phyloP scores from a whole-genome alignment of 768 basidiomycete genomes.

The Termitomyces sp. region DNA sequence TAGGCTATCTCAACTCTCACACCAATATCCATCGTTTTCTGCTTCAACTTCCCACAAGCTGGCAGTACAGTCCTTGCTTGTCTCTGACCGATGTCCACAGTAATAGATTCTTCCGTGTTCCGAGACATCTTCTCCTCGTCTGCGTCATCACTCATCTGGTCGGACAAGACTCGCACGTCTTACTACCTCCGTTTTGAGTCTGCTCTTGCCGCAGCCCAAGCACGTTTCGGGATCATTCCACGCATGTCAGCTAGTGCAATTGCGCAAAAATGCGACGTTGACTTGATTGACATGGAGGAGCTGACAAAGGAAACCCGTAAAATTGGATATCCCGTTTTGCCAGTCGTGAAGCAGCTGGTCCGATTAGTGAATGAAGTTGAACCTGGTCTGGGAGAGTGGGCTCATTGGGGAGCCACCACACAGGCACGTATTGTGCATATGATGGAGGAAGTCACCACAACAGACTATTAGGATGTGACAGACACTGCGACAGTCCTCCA shows the following conservation, averaged over 20 bases:
- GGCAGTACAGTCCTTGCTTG: neutral
- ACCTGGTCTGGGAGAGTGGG: conserved; percentile 37
- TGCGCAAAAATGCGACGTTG: conserved; percentile 25
- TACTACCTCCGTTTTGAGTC: conserved; percentile 29
- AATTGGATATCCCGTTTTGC: conserved; percentile 41
- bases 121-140: conserved; percentile 34
- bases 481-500: conserved; percentile 41
- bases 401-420: conserved; percentile 43
- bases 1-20: neutral
- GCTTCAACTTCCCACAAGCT: neutral
- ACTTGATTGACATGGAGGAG: conserved; percentile 31
- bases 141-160: conserved; percentile 33
- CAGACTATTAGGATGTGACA: conserved; percentile 35
- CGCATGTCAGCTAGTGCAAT: conserved; percentile 29
- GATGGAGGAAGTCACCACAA: neutral
- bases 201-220: conserved; percentile 31
- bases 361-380: conserved; percentile 24
- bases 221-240: conserved; percentile 32
- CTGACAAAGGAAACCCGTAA: conserved; percentile 31
- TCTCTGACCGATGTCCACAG: conserved; percentile 21
- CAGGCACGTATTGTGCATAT: conserved; percentile 24
- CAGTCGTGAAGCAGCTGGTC: conserved; percentile 38
- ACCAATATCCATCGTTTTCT: neutral
- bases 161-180: conserved; percentile 26
- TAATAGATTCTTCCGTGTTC: conserved; percentile 32